phyloP scores from a whole-genome alignment of 305 asterid genomes.

The Fraxinus xanthoxyloides region DNA sequence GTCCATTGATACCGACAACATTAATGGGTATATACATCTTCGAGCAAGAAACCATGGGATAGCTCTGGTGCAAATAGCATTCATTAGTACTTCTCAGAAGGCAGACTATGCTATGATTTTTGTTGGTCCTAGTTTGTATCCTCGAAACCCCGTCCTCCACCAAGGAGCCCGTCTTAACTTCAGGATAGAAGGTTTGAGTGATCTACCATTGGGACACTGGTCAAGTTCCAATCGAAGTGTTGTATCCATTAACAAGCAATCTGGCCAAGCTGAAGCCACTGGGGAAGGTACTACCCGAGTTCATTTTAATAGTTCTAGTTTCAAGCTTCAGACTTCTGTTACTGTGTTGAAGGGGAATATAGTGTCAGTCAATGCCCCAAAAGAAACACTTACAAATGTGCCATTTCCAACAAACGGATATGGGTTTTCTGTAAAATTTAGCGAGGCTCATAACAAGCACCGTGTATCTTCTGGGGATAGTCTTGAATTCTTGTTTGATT shows the following conservation, averaged over 20 bases:
- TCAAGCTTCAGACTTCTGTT: conserved; percentile 61
- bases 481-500: conserved; percentile 39
- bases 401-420: conserved; percentile 71
- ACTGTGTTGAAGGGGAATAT: conserved; percentile 55
- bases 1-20: conserved; percentile 38
- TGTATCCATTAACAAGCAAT: conserved; percentile 43
- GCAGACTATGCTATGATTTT: conserved; percentile 60
- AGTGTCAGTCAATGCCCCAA: conserved; percentile 62
- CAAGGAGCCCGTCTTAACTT: conserved; percentile 61
- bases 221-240: conserved; percentile 63
- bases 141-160: conserved; percentile 64
- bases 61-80: conserved; percentile 63
- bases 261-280: conserved; percentile 78
- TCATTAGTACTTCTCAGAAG: conserved; percentile 47
- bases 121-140: conserved; percentile 74
- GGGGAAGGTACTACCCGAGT: conserved; percentile 62
- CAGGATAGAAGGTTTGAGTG: conserved; percentile 51
- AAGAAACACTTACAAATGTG: conserved; percentile 62
- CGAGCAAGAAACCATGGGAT: conserved; percentile 57
- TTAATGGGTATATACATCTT: conserved; percentile 49
- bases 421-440: conserved; percentile 53
- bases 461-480: conserved; percentile 32
- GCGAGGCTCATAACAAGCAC: conserved; percentile 29
- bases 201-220: conserved; percentile 62
- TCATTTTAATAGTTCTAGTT: conserved; percentile 42